Base-by-base conservation (phyloP, 108 stramenopile species). In the Cyclotella atomus region DNA sequence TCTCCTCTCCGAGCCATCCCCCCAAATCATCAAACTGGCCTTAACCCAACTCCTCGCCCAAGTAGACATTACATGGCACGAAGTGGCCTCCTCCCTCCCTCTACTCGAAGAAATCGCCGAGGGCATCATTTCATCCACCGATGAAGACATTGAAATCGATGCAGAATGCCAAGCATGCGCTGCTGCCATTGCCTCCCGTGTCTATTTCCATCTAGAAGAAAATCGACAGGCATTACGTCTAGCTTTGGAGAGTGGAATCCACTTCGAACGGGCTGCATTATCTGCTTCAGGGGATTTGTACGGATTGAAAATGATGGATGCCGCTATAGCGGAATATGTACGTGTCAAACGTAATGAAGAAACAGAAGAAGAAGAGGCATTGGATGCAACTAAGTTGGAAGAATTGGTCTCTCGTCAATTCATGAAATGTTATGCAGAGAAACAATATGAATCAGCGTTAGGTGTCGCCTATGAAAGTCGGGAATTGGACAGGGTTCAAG, bases 151-250 rank as follows among this genome's bases (percentile, higher is more conserved):
- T 32, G 33, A 3, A 0, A 19, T 74, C 27, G 41, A 50, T 12
- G 59, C 83, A 25, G 83, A 82, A 8, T 86, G 93, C 57, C 89
- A 88, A 41, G 79, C 83, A 14, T 23, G 38, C 3, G 97, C 98
- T 23, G 95, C 97, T 32, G 94, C 96, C 7, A 86, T 99, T 2
- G 97, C 98, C 0, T 89, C 91, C 32, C 92, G 97, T 41, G 94
- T 96, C 57, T 99, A 97, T 66, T 99, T 96, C 66, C 98, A 99
- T 71, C 80, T 99, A 41, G 96, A 99, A 73, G 98, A 99, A 80
- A 98, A 98, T 57, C 75, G 85, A 21, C 97, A 99, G 50, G 96
- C 99, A 9, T 76, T 99, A 43, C 88, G 97, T 8, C 84, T 99
- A 63, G 87, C 95, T 28, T 67, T 96, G 53, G 90, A 90, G n/a